phyloP scores from a whole-genome alignment of 345 rosid species.

The Iberis pinnata region DNA sequence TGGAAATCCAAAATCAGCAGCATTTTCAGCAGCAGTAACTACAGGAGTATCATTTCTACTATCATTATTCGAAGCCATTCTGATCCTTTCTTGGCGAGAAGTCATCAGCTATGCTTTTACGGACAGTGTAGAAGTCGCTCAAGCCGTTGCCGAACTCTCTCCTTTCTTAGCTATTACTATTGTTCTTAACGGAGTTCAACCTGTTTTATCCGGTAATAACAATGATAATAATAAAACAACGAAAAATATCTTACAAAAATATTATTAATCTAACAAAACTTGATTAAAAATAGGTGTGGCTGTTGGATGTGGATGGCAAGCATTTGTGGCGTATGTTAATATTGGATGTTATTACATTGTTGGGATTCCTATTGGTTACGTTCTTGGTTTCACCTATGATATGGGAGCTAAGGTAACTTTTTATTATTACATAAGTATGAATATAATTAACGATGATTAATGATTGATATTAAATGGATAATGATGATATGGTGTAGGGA shows the following conservation, averaged over 20 bases:
- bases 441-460: background rate
- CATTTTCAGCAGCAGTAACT: constrained; percentile 41
- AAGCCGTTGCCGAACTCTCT: constrained; percentile 50
- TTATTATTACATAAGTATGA: background rate
- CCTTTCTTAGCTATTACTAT: constrained; percentile 48
- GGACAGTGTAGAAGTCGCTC: constrained; percentile 38
- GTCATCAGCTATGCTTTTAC: constrained; percentile 51
- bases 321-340: constrained; percentile 75
- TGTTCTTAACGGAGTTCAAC: constrained; percentile 58
- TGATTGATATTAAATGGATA: background rate
- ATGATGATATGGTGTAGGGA: constrained; percentile 38
- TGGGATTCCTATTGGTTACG: constrained; percentile 54
- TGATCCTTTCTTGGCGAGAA: constrained; percentile 37
- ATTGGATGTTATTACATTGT: constrained; percentile 68
- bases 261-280: background rate
- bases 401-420: constrained; percentile 52
- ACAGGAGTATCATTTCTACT: constrained; percentile 39
- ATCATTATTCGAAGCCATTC: constrained; percentile 31
- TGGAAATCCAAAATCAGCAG: constrained; percentile 49
- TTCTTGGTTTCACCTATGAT: constrained; percentile 57
- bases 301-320: constrained; percentile 86
- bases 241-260: too few relatives aligned
- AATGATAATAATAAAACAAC: too few relatives aligned
- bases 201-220: constrained; percentile 48
- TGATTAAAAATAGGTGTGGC: constrained; percentile 46